Percentiles rank a stretch among this genome's conserved stretches.
Conservation (phyloP, 2,329 filamentous ascomycete genomes). For the Phaeosphaeriaceae sp. region DNA sequence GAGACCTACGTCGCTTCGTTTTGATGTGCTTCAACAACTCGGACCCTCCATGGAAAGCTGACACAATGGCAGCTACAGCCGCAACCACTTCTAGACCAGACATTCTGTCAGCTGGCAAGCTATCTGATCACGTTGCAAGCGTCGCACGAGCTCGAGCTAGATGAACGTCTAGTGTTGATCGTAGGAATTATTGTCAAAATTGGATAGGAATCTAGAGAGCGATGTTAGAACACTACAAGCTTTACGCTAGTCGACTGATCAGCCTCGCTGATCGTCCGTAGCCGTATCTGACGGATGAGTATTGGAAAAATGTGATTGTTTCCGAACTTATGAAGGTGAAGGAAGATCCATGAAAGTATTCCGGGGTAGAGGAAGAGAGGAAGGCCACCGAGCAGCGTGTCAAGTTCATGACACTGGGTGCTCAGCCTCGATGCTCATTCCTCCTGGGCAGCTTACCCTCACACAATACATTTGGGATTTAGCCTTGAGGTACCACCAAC, state of each 20-base stretch:
- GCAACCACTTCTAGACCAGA: slow-evolving; percentile 41
- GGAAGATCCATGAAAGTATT: background rate
- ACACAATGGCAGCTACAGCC: slow-evolving; percentile 52
- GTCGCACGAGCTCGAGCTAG: background rate
- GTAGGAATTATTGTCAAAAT: background rate
- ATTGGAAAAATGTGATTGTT: slow-evolving; percentile 1
- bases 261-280: too few species aligned
- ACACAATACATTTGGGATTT: slow-evolving; percentile 12
- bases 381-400: slow-evolving; percentile 9
- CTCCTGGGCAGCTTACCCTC: slow-evolving; percentile 10
- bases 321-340: slow-evolving; percentile 1
- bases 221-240: background rate
- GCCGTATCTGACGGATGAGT: background rate
- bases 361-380: slow-evolving; percentile 9
- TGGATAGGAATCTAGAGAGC: background rate
- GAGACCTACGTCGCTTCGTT: slow-evolving; percentile 41
- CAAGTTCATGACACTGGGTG: background rate
- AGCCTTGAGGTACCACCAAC: slow-evolving; percentile 13
- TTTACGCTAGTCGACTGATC: too few species aligned
- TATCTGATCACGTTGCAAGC: background rate
- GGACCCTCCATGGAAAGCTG: slow-evolving; percentile 51
- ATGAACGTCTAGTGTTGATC: background rate
- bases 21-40: slow-evolving; percentile 47
- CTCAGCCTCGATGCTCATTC: slow-evolving; percentile 22
- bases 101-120: background rate